Evolutionary conservation across 768 basidiomycete species (phyloP).

Genomic region (Tricholoma flavovirens): DNA sequence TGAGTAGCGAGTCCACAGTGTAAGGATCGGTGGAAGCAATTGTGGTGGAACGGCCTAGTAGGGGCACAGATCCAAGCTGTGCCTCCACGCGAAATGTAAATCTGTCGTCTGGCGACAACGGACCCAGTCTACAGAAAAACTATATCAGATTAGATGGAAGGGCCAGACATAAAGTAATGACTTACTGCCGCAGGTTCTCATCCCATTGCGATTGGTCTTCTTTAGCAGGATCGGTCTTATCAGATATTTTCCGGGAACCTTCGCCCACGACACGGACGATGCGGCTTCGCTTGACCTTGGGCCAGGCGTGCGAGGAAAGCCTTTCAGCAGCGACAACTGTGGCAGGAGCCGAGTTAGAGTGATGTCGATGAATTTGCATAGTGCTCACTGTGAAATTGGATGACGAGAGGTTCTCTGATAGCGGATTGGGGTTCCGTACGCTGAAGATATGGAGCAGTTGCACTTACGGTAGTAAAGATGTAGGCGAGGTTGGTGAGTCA

Average conservation of each 20-base stretch:
- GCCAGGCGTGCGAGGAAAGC: not conserved
- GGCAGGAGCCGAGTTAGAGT: not conserved
- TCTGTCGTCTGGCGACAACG: not conserved
- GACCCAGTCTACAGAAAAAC: not conserved
- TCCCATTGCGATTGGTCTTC: not conserved
- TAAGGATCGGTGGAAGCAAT: not conserved
- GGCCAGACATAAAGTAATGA: not conserved
- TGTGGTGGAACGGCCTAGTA: not conserved
- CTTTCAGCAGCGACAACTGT: not conserved
- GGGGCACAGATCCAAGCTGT: not conserved
- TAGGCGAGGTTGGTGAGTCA: not conserved
- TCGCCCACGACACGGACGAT: not conserved
- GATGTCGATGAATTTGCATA: not conserved
- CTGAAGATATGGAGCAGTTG: not conserved
- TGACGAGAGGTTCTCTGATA: not conserved
- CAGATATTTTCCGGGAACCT: not conserved
- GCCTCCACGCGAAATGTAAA: not conserved
- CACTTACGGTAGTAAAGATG: not conserved
- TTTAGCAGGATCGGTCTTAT: not conserved
- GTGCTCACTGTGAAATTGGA: slow-evolving; percentile 1
- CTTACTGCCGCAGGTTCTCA: not conserved
- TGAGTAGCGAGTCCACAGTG: not conserved
- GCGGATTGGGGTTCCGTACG: not conserved
- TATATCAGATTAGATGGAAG: not conserved
- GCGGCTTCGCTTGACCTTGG: not conserved